These are phyloP conservation scores for Ceratocystis cacaofunesta DNA, from an alignment of 2,329 filamentous ascomycete species.

Conservation along the genomic window DNA sequence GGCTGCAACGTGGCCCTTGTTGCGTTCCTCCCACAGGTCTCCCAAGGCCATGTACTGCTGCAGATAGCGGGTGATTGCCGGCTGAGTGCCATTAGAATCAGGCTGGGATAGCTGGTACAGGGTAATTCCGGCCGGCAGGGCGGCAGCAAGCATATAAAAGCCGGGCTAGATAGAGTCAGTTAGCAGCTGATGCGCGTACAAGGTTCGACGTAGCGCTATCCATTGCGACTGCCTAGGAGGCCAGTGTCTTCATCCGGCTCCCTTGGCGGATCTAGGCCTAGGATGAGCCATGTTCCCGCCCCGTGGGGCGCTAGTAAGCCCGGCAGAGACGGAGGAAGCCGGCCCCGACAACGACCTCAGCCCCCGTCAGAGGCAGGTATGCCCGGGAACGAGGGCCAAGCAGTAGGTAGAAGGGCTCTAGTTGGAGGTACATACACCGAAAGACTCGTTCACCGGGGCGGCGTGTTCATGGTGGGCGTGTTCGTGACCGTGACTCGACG, in stretches of 20 bases:
- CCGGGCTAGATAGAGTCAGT: constrained; percentile 27
- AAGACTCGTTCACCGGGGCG: constrained; percentile 36
- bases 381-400: neutral
- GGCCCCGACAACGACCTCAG: no score
- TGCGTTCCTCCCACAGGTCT: constrained; percentile 37
- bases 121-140: constrained; percentile 31
- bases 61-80: constrained; percentile 33
- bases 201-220: no score
- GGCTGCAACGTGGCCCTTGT: constrained; percentile 36
- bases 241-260: neutral
- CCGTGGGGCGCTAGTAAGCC: neutral
- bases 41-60: constrained; percentile 31
- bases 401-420: neutral
- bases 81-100: constrained; percentile 35
- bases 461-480: constrained; percentile 32
- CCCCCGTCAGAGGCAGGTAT: neutral
- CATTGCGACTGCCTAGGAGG: no score
- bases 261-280: neutral
- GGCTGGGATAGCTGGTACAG: constrained; percentile 37
- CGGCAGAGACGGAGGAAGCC: neutral
- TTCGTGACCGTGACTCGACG: constrained; percentile 31
- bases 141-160: constrained; percentile 33
- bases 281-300: neutral
- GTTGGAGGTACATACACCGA: constrained; percentile 35
- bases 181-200: neutral